Evolutionary conservation across 257 asterid species (phyloP), one percentile per base, ranked within the genome.

Genomic region (Schizonepeta tenuifolia): DNA sequence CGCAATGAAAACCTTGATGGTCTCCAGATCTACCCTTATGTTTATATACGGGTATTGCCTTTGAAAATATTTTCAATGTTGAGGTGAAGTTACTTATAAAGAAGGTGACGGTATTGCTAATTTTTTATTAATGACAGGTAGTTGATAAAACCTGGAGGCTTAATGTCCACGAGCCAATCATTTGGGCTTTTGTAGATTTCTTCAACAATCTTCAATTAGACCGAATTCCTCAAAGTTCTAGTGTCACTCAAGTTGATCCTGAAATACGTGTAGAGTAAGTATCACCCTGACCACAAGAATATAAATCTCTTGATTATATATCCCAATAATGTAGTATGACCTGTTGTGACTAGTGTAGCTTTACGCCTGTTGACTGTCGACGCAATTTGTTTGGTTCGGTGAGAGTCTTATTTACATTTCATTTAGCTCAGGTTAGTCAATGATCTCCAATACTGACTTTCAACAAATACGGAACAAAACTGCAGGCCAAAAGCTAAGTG

Each of bases 261-360:
- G 99, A 94, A 81, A 87, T 94, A 72, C 97, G 99, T 51, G 79
- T 94, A 43, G 98, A 94, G 97, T 91, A 85, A 87, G 97, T 74
- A 73, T 73, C 62, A 8, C 17, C 24, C 56, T 50, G 22, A 9
- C 22, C 56, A 6, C 56, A 50, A 17, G 56, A 50, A 17, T 50
- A 15, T 47, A 47, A 15, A 15, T 50, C 18, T 18, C 7, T 15
- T 50, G 1, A 18, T 17, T 50, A 50, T 17, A 24, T 17, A 17
- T 50, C 8, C 21, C 54, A 15, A 6, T 47, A 47, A 47, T 9
- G 12, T 38, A 15, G 54, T 47, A 47, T 47, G 54, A 15, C 6
- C 21, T 6, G 1, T 47, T 47, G 20, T 5, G 8, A 47, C n/a
- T 15, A 47, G 9, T 15, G 54, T 47, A 47, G 54, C 54, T 35